Conservation (phyloP, 495 filamentous ascomycete species). For the Hyphodiscus hymeniophilus region DNA sequence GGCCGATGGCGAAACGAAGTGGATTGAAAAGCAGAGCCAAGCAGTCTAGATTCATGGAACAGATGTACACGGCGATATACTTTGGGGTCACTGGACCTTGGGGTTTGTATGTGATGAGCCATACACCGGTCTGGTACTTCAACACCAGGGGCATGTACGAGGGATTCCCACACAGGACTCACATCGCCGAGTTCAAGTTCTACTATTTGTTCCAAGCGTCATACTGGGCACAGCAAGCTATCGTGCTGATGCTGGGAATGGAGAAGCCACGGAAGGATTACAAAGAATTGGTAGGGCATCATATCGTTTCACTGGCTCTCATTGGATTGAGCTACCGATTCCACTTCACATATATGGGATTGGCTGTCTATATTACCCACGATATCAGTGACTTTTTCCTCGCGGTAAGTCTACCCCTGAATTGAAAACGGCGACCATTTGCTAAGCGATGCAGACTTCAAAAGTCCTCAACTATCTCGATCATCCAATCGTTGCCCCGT, state of each 20-base stretch:
- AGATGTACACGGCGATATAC: constrained; percentile 95
- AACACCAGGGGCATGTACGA: constrained; percentile 88
- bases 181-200: constrained; percentile 84
- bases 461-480: constrained; percentile 93
- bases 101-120: constrained; percentile 87
- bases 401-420: constrained; percentile 53
- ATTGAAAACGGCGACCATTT: neutral
- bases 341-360: constrained; percentile 96
- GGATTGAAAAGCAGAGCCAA: constrained; percentile 71
- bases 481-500: constrained; percentile 64
- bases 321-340: constrained; percentile 90
- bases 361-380: constrained; percentile 94
- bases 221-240: constrained; percentile 94
- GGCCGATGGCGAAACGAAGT: constrained; percentile 61
- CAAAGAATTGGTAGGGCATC: constrained; percentile 88
- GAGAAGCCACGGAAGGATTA: constrained; percentile 97
- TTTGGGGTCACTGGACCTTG: constrained; percentile 78
- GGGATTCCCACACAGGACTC: constrained; percentile 77
- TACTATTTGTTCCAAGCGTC: constrained; percentile 94
- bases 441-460: constrained; percentile 58
- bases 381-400: constrained; percentile 97
- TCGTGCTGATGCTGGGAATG: constrained; percentile 80
- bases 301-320: constrained; percentile 84
- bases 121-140: constrained; percentile 96
- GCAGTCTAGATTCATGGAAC: constrained; percentile 92